Base-by-base conservation (phyloP, 2,329 filamentous ascomycete species). In the Diaporthe ilicicola region DNA sequence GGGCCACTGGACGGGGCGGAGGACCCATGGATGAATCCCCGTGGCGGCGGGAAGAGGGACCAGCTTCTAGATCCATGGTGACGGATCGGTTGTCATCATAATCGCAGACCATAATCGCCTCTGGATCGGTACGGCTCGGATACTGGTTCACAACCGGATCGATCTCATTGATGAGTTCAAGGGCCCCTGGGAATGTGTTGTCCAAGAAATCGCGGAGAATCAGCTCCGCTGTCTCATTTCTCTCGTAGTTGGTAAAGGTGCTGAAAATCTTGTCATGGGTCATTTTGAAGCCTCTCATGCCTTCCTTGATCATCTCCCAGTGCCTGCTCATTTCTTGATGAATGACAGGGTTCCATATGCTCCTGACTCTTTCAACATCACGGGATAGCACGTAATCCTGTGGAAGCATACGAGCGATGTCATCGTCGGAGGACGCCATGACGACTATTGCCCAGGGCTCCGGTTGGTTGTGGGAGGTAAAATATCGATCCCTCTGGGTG, bases 41-140 rank as follows among this genome's bases (percentile, higher is more conserved):
- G 1, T 17, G 37, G 22, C 22, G n/a, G 32, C 15, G 6, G 4
- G 1, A 39, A 12, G 59, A 54, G 4, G 50, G 15, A 15, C 46
- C 39, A 22, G 46, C n/a, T 34, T 70, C 68, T 29, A 53, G 9
- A 4, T 44, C 59, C 59, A 70, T 56, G 3, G 68, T 70, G 39
- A 70, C 19, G 1, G 68, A 70, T 4, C 68, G 59, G 17, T 4
- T 8, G 32, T 66, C 56, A n/a, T 46, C 44, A 7, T 68, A 32
- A 8, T 70, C 56, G 9, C 51, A 27, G 12, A n/a, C 7, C 17
- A 62, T 32, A 1, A 24, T 19, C 12, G 34, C 42, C 27, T 42
- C 15, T 5, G 5, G 19, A 1, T 9, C 12, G n/a, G 13, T 13
- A 10, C 24, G n/a, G 22, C 48, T 27, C 12, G 48, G 59, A 6